Conservation (phyloP, 192 early-diverging fungal species). For the Coemansia sp. region DNA sequence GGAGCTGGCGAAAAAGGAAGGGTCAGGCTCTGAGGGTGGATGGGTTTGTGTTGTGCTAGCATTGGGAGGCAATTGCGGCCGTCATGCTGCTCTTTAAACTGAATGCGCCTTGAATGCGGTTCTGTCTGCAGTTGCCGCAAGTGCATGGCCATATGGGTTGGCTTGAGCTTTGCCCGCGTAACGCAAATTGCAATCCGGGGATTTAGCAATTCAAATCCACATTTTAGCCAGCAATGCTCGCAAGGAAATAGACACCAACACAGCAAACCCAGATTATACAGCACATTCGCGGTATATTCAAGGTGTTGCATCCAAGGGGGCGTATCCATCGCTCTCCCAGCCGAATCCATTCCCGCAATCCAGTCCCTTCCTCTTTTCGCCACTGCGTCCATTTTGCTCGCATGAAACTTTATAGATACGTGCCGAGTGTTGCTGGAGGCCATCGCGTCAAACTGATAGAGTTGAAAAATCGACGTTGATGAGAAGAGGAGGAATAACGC, state of each 20-base stretch:
- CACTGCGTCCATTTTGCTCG: not conserved
- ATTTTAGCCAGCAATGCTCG: not conserved
- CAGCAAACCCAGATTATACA: not conserved
- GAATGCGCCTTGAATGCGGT: not conserved
- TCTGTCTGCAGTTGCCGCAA: not conserved
- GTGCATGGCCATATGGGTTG: not conserved
- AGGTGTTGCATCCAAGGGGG: constrained; percentile 1
- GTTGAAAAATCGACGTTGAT: constrained; percentile 26
- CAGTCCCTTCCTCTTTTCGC: too few species aligned
- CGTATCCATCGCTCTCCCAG: constrained; percentile 16
- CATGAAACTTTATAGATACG: constrained; percentile 17
- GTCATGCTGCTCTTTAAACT: not conserved
- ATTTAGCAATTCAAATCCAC: not conserved
- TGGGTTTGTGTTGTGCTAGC: too few species aligned
- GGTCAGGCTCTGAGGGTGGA: too few species aligned
- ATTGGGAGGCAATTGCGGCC: constrained; percentile 11
- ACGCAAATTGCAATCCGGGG: not conserved
- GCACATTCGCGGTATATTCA: not conserved
- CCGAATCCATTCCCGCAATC: constrained; percentile 23
- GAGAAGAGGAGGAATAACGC: constrained; percentile 13
- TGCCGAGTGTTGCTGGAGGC: constrained; percentile 42
- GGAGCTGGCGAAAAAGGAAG: too few species aligned
- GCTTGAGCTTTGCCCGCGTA: not conserved
- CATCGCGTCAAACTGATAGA: constrained; percentile 36
- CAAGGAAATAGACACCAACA: not conserved